phyloP scores from a whole-genome alignment of 2,329 filamentous ascomycete species.

The Penicillium capsulatum region DNA sequence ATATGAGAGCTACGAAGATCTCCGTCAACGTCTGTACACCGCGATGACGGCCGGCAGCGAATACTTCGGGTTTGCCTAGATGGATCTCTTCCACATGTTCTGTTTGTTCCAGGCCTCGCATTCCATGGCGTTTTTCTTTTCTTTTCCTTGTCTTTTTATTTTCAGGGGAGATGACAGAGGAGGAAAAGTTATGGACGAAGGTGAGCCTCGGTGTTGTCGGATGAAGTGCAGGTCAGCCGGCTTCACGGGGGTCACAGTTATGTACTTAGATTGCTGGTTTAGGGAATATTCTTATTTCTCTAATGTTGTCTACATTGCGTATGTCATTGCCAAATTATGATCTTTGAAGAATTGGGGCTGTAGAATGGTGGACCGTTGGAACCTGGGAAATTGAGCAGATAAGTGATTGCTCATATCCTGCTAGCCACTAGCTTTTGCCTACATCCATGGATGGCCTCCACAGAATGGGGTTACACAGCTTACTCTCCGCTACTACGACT shows the following conservation, averaged over 20 bases:
- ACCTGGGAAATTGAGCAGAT: too few species aligned
- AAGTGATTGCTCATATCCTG: too few species aligned
- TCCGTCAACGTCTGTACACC: slow-evolving; percentile 83
- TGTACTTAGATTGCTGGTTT: slow-evolving; percentile 24
- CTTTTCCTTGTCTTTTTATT: too few species aligned
- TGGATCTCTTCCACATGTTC: slow-evolving; percentile 14
- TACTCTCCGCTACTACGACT: too few species aligned
- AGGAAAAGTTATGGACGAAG: slow-evolving; percentile 18
- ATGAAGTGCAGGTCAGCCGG: slow-evolving; percentile 44
- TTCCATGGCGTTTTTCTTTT: slow-evolving; percentile 39
- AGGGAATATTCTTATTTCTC: slow-evolving; percentile 17
- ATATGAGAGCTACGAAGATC: slow-evolving; percentile 90
- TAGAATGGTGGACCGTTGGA: too few species aligned
- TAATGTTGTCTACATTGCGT: too few species aligned
- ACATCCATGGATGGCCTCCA: too few species aligned
- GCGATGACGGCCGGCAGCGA: slow-evolving; percentile 98
- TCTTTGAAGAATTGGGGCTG: too few species aligned
- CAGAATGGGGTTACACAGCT: too few species aligned
- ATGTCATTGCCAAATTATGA: too few species aligned
- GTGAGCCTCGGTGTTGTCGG: slow-evolving; percentile 13
- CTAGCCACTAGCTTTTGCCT: too few species aligned
- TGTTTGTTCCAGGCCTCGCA: slow-evolving; percentile 28
- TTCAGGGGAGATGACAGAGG: slow-evolving; percentile 5
- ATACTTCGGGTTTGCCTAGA: slow-evolving; percentile 92
- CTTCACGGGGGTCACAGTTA: slow-evolving; percentile 8